phyloP scores from a whole-genome alignment of 1,284 basidiomycete species.

The Boletus holoroseus region DNA sequence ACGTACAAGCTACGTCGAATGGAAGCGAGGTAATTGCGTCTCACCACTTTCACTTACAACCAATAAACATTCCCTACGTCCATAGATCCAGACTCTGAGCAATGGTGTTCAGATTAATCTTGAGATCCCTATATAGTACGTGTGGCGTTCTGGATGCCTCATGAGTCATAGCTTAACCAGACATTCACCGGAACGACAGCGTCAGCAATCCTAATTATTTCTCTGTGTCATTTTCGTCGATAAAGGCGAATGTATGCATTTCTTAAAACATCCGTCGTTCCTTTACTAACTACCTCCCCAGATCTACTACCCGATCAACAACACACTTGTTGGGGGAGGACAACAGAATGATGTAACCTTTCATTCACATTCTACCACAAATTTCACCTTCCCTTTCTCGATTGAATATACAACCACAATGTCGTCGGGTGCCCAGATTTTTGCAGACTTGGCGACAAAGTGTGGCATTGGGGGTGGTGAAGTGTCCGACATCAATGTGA shows the following conservation, averaged over 20 bases:
- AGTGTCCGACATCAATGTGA: conserved; percentile 53
- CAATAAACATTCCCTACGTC: conserved; percentile 15
- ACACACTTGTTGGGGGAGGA: conserved; percentile 62
- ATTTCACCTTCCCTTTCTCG: conserved; percentile 77
- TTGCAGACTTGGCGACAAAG: conserved; percentile 61
- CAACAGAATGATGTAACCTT: conserved; percentile 59
- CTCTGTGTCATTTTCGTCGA: conserved; percentile 61
- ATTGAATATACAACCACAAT: conserved; percentile 62
- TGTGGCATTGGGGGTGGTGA: conserved; percentile 57
- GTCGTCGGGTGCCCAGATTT: conserved; percentile 57
- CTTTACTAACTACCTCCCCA: conserved; percentile 27
- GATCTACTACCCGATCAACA: conserved; percentile 72
- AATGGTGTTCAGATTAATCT: conserved; percentile 60
- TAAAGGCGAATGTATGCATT: conserved; percentile 54
- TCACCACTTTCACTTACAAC: background rate
- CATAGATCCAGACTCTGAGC: conserved; percentile 36
- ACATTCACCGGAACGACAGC: conserved; percentile 36
- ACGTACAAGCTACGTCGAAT: conserved; percentile 41
- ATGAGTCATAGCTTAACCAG: conserved; percentile 1
- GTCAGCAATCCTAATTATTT: conserved; percentile 88
- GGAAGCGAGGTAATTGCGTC: conserved; percentile 40
- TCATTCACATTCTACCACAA: conserved; percentile 58
- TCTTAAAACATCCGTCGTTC: background rate
- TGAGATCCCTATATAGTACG: conserved; percentile 64
- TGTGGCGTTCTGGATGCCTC: background rate